These are phyloP conservation scores for Pelagophyceae sp. DNA, from an alignment of 352 stramenopile genomes.

Conservation along the genomic window DNA sequence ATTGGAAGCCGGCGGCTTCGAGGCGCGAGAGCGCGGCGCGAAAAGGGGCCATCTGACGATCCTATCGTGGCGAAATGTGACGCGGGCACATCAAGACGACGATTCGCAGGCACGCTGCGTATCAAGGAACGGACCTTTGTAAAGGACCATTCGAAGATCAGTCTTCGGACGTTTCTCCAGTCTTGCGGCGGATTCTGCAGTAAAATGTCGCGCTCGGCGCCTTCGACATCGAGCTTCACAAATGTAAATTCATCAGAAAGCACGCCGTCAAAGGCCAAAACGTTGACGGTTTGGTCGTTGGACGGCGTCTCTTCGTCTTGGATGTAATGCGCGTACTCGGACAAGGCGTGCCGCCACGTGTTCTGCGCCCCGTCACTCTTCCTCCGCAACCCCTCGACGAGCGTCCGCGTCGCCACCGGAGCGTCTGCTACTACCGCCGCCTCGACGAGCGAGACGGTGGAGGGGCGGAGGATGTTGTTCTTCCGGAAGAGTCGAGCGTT, in stretches of 20 bases:
- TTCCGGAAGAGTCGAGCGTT: conserved; percentile 35
- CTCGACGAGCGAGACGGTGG: conserved; percentile 30
- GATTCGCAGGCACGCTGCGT: too few relatives aligned
- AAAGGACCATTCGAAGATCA: conserved; percentile 45
- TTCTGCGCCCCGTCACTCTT: conserved; percentile 38
- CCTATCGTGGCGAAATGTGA: too few relatives aligned
- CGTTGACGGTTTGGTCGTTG: conserved; percentile 30
- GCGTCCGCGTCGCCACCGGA: neutral
- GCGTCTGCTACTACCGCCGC: conserved; percentile 28
- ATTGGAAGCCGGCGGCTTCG: too few relatives aligned
- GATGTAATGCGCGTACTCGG: conserved; percentile 40
- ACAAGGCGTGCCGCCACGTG: conserved; percentile 40
- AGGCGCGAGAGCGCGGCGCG: too few relatives aligned
- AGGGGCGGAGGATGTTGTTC: conserved; percentile 11
- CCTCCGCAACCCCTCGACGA: neutral
- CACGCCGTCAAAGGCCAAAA: conserved; percentile 31
- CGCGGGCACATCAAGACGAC: too few relatives aligned
- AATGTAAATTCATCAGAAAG: conserved; percentile 36
- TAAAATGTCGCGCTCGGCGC: conserved; percentile 40
- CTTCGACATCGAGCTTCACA: conserved; percentile 46
- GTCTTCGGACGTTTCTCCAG: conserved; percentile 39
- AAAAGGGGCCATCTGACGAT: too few relatives aligned
- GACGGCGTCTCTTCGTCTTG: conserved; percentile 30
- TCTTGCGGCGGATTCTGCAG: conserved; percentile 23
- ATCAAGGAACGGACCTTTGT: conserved; percentile 42